A percentile compares a stretch with the other conserved stretches of the same genome.
These are phyloP conservation scores for Tetrapisispora namnaoensis DNA, from an alignment of 805 yeast species.

Conservation along the genomic window DNA sequence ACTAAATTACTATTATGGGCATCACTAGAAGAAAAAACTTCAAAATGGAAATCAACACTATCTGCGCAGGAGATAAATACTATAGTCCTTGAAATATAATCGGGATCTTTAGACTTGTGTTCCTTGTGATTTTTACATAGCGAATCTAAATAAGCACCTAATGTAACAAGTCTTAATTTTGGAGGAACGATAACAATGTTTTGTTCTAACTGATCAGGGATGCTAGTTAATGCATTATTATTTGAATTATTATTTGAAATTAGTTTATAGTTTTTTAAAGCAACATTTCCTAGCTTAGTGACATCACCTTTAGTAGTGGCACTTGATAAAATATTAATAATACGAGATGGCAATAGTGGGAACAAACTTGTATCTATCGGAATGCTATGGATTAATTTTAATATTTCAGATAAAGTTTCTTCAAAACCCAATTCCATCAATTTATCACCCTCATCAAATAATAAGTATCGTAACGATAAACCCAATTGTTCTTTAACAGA, in stretches of 20 bases:
- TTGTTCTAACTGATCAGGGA: conserved; percentile 88
- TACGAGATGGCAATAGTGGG: conserved; percentile 53
- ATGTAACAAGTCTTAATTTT: conserved; percentile 73
- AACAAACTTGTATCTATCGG: conserved; percentile 30
- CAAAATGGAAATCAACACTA: conserved; percentile 89
- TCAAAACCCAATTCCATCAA: conserved; percentile 94
- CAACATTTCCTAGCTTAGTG: conserved; percentile 66
- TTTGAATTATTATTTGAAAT: conserved; percentile 34
- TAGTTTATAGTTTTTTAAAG: conserved; percentile 66
- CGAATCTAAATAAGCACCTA: conserved; percentile 55
- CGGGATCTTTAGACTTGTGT: conserved; percentile 8
- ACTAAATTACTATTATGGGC: conserved; percentile 35
- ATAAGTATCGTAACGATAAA: conserved; percentile 71
- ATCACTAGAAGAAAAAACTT: conserved; percentile 47
- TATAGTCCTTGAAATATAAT: conserved; percentile 45
- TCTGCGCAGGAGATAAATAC: conserved; percentile 92
- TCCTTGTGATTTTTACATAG: conserved; percentile 29
- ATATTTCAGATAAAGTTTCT: conserved; percentile 75
- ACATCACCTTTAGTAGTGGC: conserved; percentile 86
- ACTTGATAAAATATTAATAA: conserved; percentile 81
- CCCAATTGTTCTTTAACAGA: conserved; percentile 48
- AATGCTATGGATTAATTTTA: conserved; percentile 47
- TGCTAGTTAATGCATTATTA: conserved; percentile 44
- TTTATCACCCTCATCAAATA: conserved; percentile 94
- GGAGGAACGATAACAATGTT: conserved; percentile 82